Percentiles rank a stretch among this genome's conserved stretches.
phyloP scores from a whole-genome alignment of 805 yeast genomes.

The Tetrapisispora taiwanensis region DNA sequence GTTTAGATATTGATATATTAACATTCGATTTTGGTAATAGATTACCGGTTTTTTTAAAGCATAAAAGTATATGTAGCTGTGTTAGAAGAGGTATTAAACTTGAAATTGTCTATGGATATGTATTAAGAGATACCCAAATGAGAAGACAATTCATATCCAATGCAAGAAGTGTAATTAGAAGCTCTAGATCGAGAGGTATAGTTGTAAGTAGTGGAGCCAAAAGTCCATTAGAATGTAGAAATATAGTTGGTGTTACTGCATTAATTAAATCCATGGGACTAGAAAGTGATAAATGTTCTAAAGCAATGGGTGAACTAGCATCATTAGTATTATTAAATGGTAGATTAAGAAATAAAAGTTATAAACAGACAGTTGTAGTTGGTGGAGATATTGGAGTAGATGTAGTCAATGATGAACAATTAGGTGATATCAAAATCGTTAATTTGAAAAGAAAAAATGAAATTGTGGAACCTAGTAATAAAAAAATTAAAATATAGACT shows the following conservation, averaged over 20 bases:
- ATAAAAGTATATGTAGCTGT: slow-evolving; percentile 77
- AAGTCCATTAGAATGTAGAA: slow-evolving; percentile 48
- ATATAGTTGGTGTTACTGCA: slow-evolving; percentile 57
- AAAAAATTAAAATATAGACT: slow-evolving; percentile 1
- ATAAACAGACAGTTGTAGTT: slow-evolving; percentile 61
- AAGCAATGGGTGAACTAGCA: slow-evolving; percentile 50
- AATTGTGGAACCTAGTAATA: neutral
- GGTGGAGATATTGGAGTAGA: slow-evolving; percentile 32
- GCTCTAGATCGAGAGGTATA: slow-evolving; percentile 72
- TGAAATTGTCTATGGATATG: slow-evolving; percentile 61
- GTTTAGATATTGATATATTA: slow-evolving; percentile 71
- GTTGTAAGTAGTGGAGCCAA: slow-evolving; percentile 69
- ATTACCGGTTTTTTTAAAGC: slow-evolving; percentile 69
- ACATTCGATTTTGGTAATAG: slow-evolving; percentile 58
- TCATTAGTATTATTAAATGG: slow-evolving; percentile 63
- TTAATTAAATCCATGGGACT: slow-evolving; percentile 63
- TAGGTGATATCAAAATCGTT: slow-evolving; percentile 9
- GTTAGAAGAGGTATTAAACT: slow-evolving; percentile 71
- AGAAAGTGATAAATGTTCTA: slow-evolving; percentile 48
- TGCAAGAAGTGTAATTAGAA: slow-evolving; percentile 63
- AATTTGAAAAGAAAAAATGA: slow-evolving; percentile 13
- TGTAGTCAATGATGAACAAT: slow-evolving; percentile 17
- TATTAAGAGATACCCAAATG: slow-evolving; percentile 34
- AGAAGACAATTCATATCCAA: slow-evolving; percentile 62
- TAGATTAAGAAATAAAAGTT: slow-evolving; percentile 57